phyloP scores from a whole-genome alignment of 768 basidiomycete species.

The Lentinula guzmanii region DNA sequence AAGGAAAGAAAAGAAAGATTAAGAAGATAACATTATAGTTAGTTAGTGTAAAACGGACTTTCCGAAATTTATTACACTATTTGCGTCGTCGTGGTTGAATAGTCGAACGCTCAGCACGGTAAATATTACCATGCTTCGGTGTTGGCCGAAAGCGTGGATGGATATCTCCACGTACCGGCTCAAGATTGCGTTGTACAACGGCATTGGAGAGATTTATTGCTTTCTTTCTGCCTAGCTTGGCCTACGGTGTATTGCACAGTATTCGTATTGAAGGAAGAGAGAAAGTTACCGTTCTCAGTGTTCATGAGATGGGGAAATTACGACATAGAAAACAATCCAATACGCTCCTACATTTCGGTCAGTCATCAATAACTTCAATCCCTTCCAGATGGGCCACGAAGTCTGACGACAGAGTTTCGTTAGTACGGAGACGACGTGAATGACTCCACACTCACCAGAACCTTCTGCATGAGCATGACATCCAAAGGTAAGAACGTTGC shows the following conservation, averaged over 20 bases:
- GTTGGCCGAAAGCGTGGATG: too few species aligned
- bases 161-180: too few species aligned
- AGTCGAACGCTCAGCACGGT: too few species aligned
- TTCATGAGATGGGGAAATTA: neutral
- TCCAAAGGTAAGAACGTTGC: constrained; percentile 12
- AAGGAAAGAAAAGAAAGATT: neutral
- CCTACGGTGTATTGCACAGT: too few species aligned
- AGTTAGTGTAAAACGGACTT: neutral
- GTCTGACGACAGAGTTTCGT: neutral
- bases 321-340: neutral
- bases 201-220: too few species aligned
- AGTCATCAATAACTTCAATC: neutral
- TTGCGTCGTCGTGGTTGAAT: neutral
- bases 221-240: too few species aligned
- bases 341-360: neutral
- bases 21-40: constrained; percentile 6
- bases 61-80: neutral
- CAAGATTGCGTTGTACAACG: too few species aligned
- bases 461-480: neutral
- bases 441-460: neutral
- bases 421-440: neutral
- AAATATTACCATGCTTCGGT: too few species aligned
- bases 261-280: too few species aligned
- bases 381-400: constrained; percentile 1
- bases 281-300: neutral